These are phyloP conservation scores for Jackrogersella minutella DNA, from an alignment of 495 filamentous ascomycete species.

Conservation along the genomic window DNA sequence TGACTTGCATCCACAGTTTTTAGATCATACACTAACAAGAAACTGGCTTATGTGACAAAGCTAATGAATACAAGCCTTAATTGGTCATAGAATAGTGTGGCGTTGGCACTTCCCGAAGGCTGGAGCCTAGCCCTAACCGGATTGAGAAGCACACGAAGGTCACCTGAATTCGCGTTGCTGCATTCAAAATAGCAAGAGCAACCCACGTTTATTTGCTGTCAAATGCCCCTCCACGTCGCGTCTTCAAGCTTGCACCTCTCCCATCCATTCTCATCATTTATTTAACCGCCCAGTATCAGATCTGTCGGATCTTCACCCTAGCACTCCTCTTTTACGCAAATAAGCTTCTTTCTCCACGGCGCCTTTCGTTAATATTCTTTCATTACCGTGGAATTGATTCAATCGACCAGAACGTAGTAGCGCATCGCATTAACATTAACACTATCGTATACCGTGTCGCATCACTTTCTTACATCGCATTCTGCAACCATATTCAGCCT, in stretches of 20 bases:
- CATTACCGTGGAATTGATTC: background rate
- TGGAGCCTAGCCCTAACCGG: constrained; percentile 29
- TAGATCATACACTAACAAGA: background rate
- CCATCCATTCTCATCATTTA: constrained; percentile 21
- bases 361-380: background rate
- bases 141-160: constrained; percentile 16
- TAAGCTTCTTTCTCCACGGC: background rate
- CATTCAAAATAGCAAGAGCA: constrained; percentile 25
- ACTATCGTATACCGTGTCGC: constrained; percentile 6
- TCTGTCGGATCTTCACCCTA: constrained; percentile 11
- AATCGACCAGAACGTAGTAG: background rate
- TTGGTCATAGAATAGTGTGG: constrained; percentile 7
- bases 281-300: constrained; percentile 26
- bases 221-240: constrained; percentile 38
- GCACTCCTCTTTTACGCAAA: background rate
- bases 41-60: constrained; percentile 1
- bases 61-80: background rate
- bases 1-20: constrained; percentile 25
- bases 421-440: background rate
- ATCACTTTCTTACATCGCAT: background rate
- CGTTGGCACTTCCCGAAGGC: background rate
- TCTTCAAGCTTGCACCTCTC: constrained; percentile 17
- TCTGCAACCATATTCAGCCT: background rate
- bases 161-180: constrained; percentile 38
- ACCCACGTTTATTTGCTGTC: constrained; percentile 29